These are phyloP conservation scores for Mucor racemosus DNA, from an alignment of 371 early-diverging fungal genomes.

Conservation along the genomic window DNA sequence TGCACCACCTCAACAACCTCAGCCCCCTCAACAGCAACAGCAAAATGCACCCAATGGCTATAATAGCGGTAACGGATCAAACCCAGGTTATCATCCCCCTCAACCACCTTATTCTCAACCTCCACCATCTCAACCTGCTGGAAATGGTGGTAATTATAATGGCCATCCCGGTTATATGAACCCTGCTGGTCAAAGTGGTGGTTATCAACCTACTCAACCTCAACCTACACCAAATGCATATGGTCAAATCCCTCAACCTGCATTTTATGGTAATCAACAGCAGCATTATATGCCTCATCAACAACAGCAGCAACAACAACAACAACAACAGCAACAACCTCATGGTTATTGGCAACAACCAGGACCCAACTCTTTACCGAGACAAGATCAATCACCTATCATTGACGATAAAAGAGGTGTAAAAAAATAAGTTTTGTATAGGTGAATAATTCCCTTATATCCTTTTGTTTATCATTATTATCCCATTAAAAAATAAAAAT, in stretches of 20 bases:
- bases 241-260: conserved; percentile 40
- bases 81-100: conserved; percentile 10
- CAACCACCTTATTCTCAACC: conserved; percentile 18
- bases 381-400: conserved; percentile 30
- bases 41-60: conserved; percentile 2
- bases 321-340: conserved; percentile 27
- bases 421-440: conserved; percentile 8
- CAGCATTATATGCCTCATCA: conserved; percentile 44
- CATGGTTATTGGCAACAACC: conserved; percentile 41
- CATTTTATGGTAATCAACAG: conserved; percentile 44
- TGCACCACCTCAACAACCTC: conserved; percentile 13
- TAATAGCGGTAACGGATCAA: conserved; percentile 20
- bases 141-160: conserved; percentile 15
- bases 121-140: conserved; percentile 5
- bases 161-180: conserved; percentile 34
- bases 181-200: conserved; percentile 16
- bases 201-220: conserved; percentile 34
- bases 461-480: neutral
- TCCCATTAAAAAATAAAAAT: conserved; percentile 5
- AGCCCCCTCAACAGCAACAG: conserved; percentile 14
- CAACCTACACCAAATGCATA: conserved; percentile 32
- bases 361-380: conserved; percentile 12
- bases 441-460: conserved; percentile 4
- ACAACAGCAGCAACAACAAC: conserved; percentile 23
- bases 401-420: conserved; percentile 32